A percentile compares a stretch with the other conserved stretches of the same genome.
Evolutionary conservation across 805 yeast genomes (phyloP).

Genomic region (Candida oleophila): DNA sequence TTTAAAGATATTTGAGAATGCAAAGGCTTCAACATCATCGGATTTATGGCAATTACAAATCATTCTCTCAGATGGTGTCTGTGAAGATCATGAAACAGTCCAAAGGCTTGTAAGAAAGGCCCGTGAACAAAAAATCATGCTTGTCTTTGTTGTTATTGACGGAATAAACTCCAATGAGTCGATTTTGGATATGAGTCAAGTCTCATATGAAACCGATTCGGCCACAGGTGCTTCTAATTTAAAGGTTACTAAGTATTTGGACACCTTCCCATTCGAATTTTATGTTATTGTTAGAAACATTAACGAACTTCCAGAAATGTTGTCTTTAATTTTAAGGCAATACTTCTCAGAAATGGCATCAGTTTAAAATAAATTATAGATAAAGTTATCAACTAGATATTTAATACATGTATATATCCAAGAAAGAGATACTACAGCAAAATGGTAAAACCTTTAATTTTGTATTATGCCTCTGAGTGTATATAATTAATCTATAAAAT

Average conservation of each 20-base stretch:
- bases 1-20: slow-evolving; percentile 67
- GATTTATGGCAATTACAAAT: slow-evolving; percentile 94
- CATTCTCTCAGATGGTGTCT: slow-evolving; percentile 92
- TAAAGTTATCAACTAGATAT: neutral
- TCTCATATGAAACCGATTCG: slow-evolving; percentile 67
- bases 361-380: slow-evolving; percentile 9
- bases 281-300: slow-evolving; percentile 92
- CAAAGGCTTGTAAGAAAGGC: slow-evolving; percentile 86
- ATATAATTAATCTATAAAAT: neutral
- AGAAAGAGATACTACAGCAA: neutral
- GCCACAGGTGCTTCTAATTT: slow-evolving; percentile 67
- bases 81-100: slow-evolving; percentile 88
- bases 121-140: slow-evolving; percentile 87
- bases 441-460: neutral
- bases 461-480: neutral
- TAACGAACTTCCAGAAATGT: slow-evolving; percentile 86
- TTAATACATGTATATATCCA: neutral
- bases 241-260: slow-evolving; percentile 81
- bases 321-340: slow-evolving; percentile 85
- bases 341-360: slow-evolving; percentile 69
- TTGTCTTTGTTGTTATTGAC: slow-evolving; percentile 91
- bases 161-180: slow-evolving; percentile 84
- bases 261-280: slow-evolving; percentile 94
- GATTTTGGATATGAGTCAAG: slow-evolving; percentile 93
- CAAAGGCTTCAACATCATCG: slow-evolving; percentile 41